Percentiles rank a stretch among this genome's conserved stretches.
Conservation (phyloP, 2,329 filamentous ascomycete species). For the Didymella keratinophila region DNA sequence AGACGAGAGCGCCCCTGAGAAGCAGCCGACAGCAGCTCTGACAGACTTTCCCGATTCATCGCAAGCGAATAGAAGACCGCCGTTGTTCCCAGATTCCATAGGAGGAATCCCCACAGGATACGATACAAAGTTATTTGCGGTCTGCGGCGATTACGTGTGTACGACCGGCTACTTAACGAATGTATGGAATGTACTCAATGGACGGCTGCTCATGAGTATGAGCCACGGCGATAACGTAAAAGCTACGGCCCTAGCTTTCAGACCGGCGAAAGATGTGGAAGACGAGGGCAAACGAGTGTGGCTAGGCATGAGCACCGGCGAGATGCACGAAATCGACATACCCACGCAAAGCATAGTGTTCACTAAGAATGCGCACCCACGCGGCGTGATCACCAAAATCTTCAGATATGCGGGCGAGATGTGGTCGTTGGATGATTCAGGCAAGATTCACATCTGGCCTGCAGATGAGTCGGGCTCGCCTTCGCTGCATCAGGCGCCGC, state of each 20-base stretch:
- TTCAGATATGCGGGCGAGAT: slow-evolving; percentile 86
- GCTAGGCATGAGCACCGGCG: slow-evolving; percentile 88
- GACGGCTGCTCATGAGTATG: slow-evolving; percentile 80
- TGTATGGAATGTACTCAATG: slow-evolving; percentile 85
- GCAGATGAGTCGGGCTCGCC: slow-evolving; percentile 79
- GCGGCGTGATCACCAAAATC: slow-evolving; percentile 82
- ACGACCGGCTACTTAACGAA: slow-evolving; percentile 86
- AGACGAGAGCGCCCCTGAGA: slow-evolving; percentile 49
- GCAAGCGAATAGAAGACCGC: slow-evolving; percentile 83
- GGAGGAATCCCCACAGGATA: slow-evolving; percentile 83
- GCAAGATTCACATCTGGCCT: slow-evolving; percentile 86
- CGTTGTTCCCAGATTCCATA: slow-evolving; percentile 74
- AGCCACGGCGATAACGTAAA: slow-evolving; percentile 86
- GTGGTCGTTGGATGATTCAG: slow-evolving; percentile 92
- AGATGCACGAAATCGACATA: slow-evolving; percentile 89
- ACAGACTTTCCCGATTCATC: slow-evolving; percentile 84
- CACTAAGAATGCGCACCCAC: slow-evolving; percentile 77
- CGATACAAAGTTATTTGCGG: slow-evolving; percentile 84
- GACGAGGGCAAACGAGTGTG: slow-evolving; percentile 84
- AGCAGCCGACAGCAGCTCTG: slow-evolving; percentile 61
- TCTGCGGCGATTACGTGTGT: slow-evolving; percentile 87
- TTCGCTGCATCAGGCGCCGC: slow-evolving; percentile 75
- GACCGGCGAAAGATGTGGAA: slow-evolving; percentile 77
- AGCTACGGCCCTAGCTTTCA: slow-evolving; percentile 83
- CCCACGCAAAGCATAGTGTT: slow-evolving; percentile 72